phyloP scores from a whole-genome alignment of 768 basidiomycete genomes.

The Serendipita indica region DNA sequence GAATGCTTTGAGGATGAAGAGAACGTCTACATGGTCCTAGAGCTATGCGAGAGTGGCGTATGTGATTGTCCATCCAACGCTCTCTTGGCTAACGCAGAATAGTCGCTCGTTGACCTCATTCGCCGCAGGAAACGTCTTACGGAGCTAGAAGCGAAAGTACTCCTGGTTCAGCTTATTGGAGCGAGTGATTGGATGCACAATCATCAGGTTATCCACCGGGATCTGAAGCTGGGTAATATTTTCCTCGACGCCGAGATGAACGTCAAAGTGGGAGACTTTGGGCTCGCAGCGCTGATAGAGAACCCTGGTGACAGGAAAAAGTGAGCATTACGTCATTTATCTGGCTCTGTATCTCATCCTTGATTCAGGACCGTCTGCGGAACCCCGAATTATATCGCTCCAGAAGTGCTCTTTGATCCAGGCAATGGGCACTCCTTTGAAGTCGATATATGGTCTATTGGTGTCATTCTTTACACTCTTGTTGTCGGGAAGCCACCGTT shows the following conservation, averaged over 20 bases:
- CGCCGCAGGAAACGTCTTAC: constrained; percentile 73
- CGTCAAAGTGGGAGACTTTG: constrained; percentile 94
- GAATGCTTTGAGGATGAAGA: constrained; percentile 93
- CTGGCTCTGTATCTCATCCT: not conserved
- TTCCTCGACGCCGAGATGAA: constrained; percentile 89
- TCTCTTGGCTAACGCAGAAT: not conserved
- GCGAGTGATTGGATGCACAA: constrained; percentile 97
- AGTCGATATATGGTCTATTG: constrained; percentile 95
- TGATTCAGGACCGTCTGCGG: constrained; percentile 77
- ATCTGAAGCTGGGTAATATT: constrained; percentile 91
- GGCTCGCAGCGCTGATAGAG: constrained; percentile 90
- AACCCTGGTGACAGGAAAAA: constrained; percentile 95
- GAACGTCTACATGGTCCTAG: constrained; percentile 95
- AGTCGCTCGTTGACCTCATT: constrained; percentile 77
- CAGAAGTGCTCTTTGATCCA: constrained; percentile 91
- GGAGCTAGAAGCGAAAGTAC: constrained; percentile 86
- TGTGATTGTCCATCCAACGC: not conserved
- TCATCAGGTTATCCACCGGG: constrained; percentile 93
- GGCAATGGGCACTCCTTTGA: constrained; percentile 96
- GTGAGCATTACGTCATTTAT: constrained; percentile 21
- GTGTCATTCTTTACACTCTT: constrained; percentile 92
- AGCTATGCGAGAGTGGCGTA: constrained; percentile 73
- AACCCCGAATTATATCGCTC: constrained; percentile 97
- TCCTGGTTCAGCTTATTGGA: constrained; percentile 86
- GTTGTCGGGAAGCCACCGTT: constrained; percentile 93